A percentile compares a stretch with the other conserved stretches of the same genome.
phyloP scores from a whole-genome alignment of 129 eudicot genomes.

The Pittosporum tobira region DNA sequence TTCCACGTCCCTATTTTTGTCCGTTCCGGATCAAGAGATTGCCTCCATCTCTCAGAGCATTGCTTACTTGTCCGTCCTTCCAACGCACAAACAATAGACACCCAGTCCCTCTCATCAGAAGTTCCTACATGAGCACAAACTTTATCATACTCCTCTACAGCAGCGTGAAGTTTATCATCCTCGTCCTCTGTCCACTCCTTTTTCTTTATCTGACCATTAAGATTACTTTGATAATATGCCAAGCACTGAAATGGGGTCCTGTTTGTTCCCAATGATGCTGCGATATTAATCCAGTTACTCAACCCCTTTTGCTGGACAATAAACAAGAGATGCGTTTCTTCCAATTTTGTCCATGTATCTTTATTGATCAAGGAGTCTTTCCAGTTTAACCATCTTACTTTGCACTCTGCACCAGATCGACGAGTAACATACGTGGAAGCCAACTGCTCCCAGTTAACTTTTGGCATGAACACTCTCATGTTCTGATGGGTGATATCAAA shows the following conservation, averaged over 20 bases:
- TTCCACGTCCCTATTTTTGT: conserved; percentile 69
- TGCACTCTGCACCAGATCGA: conserved; percentile 78
- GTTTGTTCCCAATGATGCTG: conserved; percentile 48
- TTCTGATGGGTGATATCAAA: conserved; percentile 48
- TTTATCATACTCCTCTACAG: too few relatives aligned
- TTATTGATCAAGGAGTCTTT: conserved; percentile 65
- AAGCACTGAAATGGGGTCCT: conserved; percentile 86
- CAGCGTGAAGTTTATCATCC: conserved; percentile 60
- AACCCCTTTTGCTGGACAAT: conserved; percentile 46
- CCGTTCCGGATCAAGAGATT: conserved; percentile 63
- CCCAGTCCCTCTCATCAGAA: conserved; percentile 81
- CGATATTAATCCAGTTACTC: conserved; percentile 61
- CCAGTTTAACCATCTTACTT: conserved; percentile 70
- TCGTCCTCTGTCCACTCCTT: conserved; percentile 76
- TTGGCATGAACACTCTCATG: conserved; percentile 47
- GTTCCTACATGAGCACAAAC: too few relatives aligned
- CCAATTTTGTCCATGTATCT: conserved; percentile 37
- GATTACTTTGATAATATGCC: conserved; percentile 85
- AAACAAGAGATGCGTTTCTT: conserved; percentile 60
- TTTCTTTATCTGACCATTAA: conserved; percentile 70
- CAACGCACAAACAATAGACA: conserved; percentile 56
- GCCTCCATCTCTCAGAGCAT: conserved; percentile 89
- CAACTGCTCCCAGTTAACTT: conserved; percentile 71
- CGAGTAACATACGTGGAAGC: conserved; percentile 45
- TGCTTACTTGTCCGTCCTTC: conserved; percentile 90